Base-by-base conservation (phyloP, 1,139 yeast genomes). In the Geotrichum carabidarum region DNA sequence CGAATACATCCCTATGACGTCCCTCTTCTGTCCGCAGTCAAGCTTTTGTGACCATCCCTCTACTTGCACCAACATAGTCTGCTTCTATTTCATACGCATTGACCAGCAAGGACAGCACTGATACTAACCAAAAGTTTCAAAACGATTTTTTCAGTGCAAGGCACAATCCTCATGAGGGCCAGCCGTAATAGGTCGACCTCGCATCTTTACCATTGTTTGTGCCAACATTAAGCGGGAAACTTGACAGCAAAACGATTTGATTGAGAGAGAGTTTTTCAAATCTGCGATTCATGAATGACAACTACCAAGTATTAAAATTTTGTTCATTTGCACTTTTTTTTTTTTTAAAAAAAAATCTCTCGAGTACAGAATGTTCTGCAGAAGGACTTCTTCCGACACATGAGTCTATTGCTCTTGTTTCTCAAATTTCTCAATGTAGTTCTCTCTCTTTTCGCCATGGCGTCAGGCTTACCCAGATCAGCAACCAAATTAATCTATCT, bases 1-100 rank as follows among this genome's bases (percentile, higher is more conserved):
- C 91, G 86, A 60, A 80, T 86, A 75, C 79, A 38, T 83, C 71
- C 9, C 78, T 68, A 31, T 58, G 31, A n/a, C 44, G 91, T 60
- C 78, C 82, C 7, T 58, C 64, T 4, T 56, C 48, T 34, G 36
- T 46, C 12, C 40, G 56, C 2, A 43, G 50, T 15, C 40, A 15
- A 53, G 53, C 43, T 35, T 46, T 40, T 44, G 49, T 14, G 56
- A 43, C 15, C 18, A 31, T 15, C 30, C n/a, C 17, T 12, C 54
- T 9, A 34, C 6, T 34, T 34, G 3, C 7, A n/a, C 37, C 37
- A 11, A 34, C n/a, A 11, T 11, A 4, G 3, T n/a, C 37, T 11
- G 14, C 37, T 11, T 6, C 37, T n/a, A 11, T n/a, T n/a, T 11
- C 37, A 34, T 34, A 34, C 37, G 4, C 14, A n/a, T 2, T 34